Base-by-base conservation (phyloP, 2,329 filamentous ascomycete genomes). In the Myriangium duriaei region DNA sequence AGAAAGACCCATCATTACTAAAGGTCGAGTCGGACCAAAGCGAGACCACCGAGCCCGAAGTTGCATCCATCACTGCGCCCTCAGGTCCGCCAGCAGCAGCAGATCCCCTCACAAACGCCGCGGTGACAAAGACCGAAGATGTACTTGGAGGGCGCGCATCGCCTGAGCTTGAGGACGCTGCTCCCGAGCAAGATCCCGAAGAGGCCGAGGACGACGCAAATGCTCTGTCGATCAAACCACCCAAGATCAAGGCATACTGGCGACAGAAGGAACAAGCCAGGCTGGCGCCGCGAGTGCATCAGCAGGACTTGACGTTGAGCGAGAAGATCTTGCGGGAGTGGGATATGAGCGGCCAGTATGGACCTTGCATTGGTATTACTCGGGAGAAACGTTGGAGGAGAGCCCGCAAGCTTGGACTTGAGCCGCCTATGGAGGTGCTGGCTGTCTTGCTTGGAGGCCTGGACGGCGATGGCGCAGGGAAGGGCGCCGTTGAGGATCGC, bases 291-390 rank as follows among this genome's bases (percentile, higher is more conserved):
- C 65, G 80, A 49, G 76, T 93, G 24, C 91, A 96, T 53, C 85
- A 93, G 60, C 60, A 79, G 50, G 78, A 69, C 2, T 55, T 96
- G 48, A 71, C 67, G 9, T 48, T 81, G 32, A 69, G 80, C 40
- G 87, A 96, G 68, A 94, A 88, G 66, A 76, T 96, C 16, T 60
- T 96, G 51, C 69, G 88, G 45, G 83, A 94, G 56, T 98, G 91
- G 61, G 91, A 98, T 57, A 80, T 93, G 47, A 91, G 79, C 53
- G 83, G 74, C 43, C 83, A 94, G 52, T 98, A 83, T 57, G 91
- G 91, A 84, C 91, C 91, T 2, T 93, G 84, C 53, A 81, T 94
- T 37, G 91, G 91, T 5, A 84, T 88, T 37, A 63, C 76, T 26
- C 76, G 91, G 33, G 64, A 81, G 49, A 83, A 81, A 63, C 79